phyloP scores from a whole-genome alignment of 2,329 filamentous ascomycete genomes.

The Daldinia sp. region DNA sequence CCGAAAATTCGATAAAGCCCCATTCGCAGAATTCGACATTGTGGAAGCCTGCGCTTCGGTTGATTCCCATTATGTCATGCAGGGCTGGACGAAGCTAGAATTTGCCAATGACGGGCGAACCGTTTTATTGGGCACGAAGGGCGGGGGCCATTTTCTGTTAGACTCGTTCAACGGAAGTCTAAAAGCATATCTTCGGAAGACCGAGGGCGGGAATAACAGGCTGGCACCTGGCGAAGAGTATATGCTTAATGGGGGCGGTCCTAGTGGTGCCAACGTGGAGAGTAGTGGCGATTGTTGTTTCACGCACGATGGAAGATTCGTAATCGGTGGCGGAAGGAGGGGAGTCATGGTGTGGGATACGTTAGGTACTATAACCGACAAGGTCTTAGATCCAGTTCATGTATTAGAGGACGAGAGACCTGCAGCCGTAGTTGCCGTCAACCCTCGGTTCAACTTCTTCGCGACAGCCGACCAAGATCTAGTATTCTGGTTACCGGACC shows the following conservation, averaged over 20 bases:
- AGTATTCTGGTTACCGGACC: constrained; percentile 79
- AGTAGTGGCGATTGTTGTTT: constrained; percentile 85
- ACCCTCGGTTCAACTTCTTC: constrained; percentile 90
- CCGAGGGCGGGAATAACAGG: constrained; percentile 58
- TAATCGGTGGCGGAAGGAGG: constrained; percentile 78
- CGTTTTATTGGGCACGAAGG: constrained; percentile 83
- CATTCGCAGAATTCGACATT: constrained; percentile 87
- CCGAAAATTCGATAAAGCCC: constrained; percentile 90
- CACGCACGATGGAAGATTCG: constrained; percentile 86
- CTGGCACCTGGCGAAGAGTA: constrained; percentile 64
- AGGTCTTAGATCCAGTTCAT: constrained; percentile 69
- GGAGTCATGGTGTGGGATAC: constrained; percentile 91
- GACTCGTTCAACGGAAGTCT: constrained; percentile 88
- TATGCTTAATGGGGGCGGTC: constrained; percentile 47
- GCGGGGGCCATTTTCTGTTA: constrained; percentile 86
- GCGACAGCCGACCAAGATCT: constrained; percentile 88
- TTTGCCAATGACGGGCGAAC: constrained; percentile 96
- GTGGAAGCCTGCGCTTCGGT: constrained; percentile 60
- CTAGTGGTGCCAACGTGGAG: constrained; percentile 60
- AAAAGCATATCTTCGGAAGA: constrained; percentile 74
- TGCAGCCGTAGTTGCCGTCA: constrained; percentile 82
- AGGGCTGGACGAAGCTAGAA: constrained; percentile 88
- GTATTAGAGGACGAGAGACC: constrained; percentile 72
- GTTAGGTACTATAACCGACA: constrained; percentile 61
- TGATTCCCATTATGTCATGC: constrained; percentile 65